Evolutionary conservation across 495 filamentous ascomycete genomes (phyloP), one percentile per base, ranked within the genome.

Genomic region (Neurospora sp.): DNA sequence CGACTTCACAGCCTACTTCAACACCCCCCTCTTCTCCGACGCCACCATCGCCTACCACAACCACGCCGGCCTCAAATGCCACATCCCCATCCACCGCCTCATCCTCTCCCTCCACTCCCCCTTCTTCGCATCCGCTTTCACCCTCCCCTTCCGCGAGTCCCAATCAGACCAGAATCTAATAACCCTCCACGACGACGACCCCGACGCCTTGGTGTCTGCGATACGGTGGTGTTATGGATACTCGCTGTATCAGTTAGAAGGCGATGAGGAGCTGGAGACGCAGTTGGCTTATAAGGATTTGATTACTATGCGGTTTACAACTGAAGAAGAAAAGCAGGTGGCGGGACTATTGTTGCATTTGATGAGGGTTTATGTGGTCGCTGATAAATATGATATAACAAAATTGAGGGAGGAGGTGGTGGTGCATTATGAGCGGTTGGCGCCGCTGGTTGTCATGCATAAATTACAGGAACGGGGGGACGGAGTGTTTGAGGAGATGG

Each of bases 231-330:
- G 49, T 5, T 60, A 60, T 11, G 49, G 49, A 5, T 2, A 60
- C 23, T 27, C 49, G 0, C 23, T 60, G 0, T 60, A 60, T 5
- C 49, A 12, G 2, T 0, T 49, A 0, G 44, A 49, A 3, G 4
- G 44, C 9, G n/a, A 49, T 2, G n/a, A 49, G 1, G 44, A 49
- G 5, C 11, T 60, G 2, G 49, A 60, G 5, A 60, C 49, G 2
- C 23, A 23, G 2, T 7, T 60, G 5, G 49, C 23, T 0, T 31
- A 31, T 11, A 60, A 60, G 2, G 49, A 60, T 3, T 5, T 60
- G 0, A 31, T 60, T 0, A 14, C 23, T 0, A 6, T 60, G 44
- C 10, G 10, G 9, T 49, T 49, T 20, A 49, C 44, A 6, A 1
- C 0, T 1, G 44, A 49, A 1, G 44, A 49, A 4, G 44, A 49